These are phyloP conservation scores for Avena eriantha DNA, from an alignment of 176 grass and related monocot genomes.

Conservation along the genomic window DNA sequence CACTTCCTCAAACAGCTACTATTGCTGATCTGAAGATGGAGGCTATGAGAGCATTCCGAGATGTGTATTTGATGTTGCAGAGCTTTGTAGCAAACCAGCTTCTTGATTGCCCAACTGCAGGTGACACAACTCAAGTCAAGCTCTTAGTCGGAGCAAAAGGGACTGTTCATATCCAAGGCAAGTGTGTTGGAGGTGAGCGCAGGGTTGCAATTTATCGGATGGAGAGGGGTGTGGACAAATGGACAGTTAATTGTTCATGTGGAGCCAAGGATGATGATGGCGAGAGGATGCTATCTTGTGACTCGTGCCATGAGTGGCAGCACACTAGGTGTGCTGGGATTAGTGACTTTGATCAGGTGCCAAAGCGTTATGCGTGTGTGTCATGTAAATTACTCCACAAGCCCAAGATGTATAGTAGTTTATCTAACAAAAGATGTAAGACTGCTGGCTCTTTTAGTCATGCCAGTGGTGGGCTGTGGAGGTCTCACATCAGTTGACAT, in stretches of 20 bases:
- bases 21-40: slow-evolving; percentile 68
- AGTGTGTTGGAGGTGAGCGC: slow-evolving; percentile 37
- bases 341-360: slow-evolving; percentile 68
- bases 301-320: slow-evolving; percentile 71
- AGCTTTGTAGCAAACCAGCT: slow-evolving; percentile 59
- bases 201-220: slow-evolving; percentile 56
- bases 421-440: slow-evolving; percentile 49
- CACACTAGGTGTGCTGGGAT: slow-evolving; percentile 83
- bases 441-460: slow-evolving; percentile 32
- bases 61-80: slow-evolving; percentile 67
- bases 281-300: slow-evolving; percentile 86
- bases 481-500: slow-evolving; percentile 45
- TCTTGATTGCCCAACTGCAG: slow-evolving; percentile 52
- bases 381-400: slow-evolving; percentile 55
- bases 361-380: slow-evolving; percentile 61
- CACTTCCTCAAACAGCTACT: slow-evolving; percentile 56
- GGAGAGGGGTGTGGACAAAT: slow-evolving; percentile 72
- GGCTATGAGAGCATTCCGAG: slow-evolving; percentile 51
- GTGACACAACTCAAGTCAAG: slow-evolving; percentile 57
- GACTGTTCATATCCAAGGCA: slow-evolving; percentile 49
- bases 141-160: slow-evolving; percentile 54
- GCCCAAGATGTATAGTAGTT: slow-evolving; percentile 42
- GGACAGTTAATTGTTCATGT: slow-evolving; percentile 76
- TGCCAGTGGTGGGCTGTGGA: slow-evolving; percentile 39
- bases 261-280: slow-evolving; percentile 82